Base-by-base conservation (phyloP, 2,329 filamentous ascomycete genomes). In the Arachnomyces sp. region DNA sequence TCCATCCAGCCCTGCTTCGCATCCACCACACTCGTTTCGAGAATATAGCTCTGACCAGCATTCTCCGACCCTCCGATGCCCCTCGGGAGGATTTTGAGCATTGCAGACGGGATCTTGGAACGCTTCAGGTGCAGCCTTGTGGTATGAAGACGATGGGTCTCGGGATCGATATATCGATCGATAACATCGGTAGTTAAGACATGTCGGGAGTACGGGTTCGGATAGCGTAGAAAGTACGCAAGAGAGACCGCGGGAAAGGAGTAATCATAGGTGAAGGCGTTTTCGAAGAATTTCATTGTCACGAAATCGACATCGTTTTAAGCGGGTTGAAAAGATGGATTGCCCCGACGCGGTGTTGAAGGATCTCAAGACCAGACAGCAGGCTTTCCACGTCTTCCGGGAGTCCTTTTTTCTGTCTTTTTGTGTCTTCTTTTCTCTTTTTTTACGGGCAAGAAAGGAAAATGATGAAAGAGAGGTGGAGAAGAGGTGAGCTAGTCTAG, bases 191-290 rank as follows among this genome's bases (percentile, higher is more conserved):
- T 80, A 37, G 74, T 77, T 49, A 79, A 66, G 49, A 82, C 78
- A 66, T 82, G 78, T 43, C 69, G 73, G 37, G 73, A 74, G 63
- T 80, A 81, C 18, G 78, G 78, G 52, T 82, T 82, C 1, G 78
- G 78, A 53, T 82, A 82, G 51, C 78, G 78, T 40, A 82, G 72
- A 62, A 81, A 81, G 65, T 81, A 82, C 58, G 78, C 78, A 44
- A 82, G 71, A 36, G 77, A 76, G 40, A 81, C 78, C 53, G 77
- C 76, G 45, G 76, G 71, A 60, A 82, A 81, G 49, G 75, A 72
- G 59, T 81, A 81, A 56, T 76, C 71, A 65, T 81, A 81, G 52
- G 68, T 74, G 60, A 76, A 78, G 50, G 66, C 67, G 50, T 64
- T 69, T 52, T 72, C 68, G 51, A 70, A 72, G 57, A 72, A 68